A percentile compares a stretch with the other conserved stretches of the same genome.
Conservation (phyloP, 331 rosid species). For the Pyracantha coccinea region DNA sequence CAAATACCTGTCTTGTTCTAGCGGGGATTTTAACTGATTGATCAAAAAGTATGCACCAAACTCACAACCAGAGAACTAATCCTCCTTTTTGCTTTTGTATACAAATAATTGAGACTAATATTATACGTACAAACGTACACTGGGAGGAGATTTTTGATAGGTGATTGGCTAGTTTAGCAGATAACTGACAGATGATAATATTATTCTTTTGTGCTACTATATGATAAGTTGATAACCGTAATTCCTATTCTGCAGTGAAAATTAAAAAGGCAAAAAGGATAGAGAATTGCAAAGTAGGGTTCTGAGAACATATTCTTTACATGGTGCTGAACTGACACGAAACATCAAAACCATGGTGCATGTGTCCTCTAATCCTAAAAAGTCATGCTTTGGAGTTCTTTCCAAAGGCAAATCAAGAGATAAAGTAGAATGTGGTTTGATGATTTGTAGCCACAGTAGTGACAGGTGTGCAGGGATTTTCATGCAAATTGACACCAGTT, state of each 20-base stretch:
- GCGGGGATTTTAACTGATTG: neutral
- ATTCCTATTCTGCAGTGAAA: constrained; percentile 10
- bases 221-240: neutral
- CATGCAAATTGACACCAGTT: constrained; percentile 24
- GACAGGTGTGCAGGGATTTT: constrained; percentile 25
- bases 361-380: constrained; percentile 25
- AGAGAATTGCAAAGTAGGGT: constrained; percentile 6
- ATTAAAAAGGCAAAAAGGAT: neutral
- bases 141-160: neutral
- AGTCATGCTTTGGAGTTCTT: constrained; percentile 7
- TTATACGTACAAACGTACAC: constrained; percentile 23
- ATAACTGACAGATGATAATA: constrained; percentile 5
- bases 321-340: constrained; percentile 29
- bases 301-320: constrained; percentile 53
- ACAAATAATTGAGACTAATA: neutral
- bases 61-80: neutral
- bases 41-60: constrained; percentile 1
- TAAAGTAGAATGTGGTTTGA: neutral
- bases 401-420: neutral
- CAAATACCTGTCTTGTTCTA: constrained; percentile 18
- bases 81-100: neutral
- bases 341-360: constrained; percentile 25
- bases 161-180: constrained; percentile 1
- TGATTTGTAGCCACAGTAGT: neutral
- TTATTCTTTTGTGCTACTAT: constrained; percentile 18